Evolutionary conservation across 768 basidiomycete genomes (phyloP), one percentile per base, ranked within the genome.

Genomic region (Rhizopogon roseolus): DNA sequence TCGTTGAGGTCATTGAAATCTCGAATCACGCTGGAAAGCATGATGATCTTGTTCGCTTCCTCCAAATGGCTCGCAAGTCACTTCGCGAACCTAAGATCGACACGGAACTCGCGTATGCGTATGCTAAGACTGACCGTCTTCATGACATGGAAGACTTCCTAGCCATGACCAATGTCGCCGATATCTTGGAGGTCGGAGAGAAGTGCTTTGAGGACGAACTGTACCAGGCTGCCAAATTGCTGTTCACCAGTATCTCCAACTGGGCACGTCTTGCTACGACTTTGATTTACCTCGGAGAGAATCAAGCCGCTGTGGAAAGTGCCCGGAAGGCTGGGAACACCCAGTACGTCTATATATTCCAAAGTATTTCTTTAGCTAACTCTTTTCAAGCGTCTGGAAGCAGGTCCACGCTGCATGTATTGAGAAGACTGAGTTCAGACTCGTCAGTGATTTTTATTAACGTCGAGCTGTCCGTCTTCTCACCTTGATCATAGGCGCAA

Each of bases 91-190:
- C 97, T 34, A 94, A 87, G 73, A 95, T 99, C 62, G 97, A 99
- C 67, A 98, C 97, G 8, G 95, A 98, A 73, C 76, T 99, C 34
- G 96, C 97, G 11, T 97, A 98, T 67, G 92, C 97, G 5, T 99
- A 98, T 67, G 97, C 97, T 19, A 98, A 97, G 78, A 94, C 88
- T 34, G 97, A 98, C 66, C 86, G 97, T 50, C 73, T 99, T 13
- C 96, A 98, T 66, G 97, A 99, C 66, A 98, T 98, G 97, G 97
- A 99, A 65, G 97, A 99, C 73, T 99, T 99, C 82, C 76, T 99
- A 60, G 81, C 81, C 22, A 96, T 98, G 90, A 99, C 97, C 41
- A 99, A 99, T 60, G 97, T 99, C 44, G 97, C 97, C 5, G 97
- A 99, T 65, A 78, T 98, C 49, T 79, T 99, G 19, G 90, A 92